Evolutionary conservation across 805 yeast genomes (phyloP), one percentile per base, ranked within the genome.

Genomic region (Sugiyamaella mastotermitis): DNA sequence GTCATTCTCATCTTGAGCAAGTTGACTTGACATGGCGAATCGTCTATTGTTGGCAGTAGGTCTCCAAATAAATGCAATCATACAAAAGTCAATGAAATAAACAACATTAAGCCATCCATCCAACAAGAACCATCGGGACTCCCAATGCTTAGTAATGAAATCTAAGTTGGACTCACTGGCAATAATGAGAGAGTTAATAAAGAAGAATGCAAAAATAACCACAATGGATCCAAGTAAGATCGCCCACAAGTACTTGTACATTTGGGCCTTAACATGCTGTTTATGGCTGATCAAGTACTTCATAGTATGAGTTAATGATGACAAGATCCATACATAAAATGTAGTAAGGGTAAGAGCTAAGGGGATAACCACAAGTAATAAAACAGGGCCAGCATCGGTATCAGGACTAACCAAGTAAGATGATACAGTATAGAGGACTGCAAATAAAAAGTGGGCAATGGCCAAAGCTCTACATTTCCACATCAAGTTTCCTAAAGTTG

Each of bases 71-170:
- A 87, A 76, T 4, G 95, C 84, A 47, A 92, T 71, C 7, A 87
- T 75, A 52, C 81, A 73, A 58, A 92, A 88, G 26, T 88, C 88
- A 33, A 80, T 62, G 55, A 83, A 85, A 64, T 86, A 92, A 10
- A 87, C 80, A 34, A 86, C 72, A 34, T 94, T 80, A 27, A 96
- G 95, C 96, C 97, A 88, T 66, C 94, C 94, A 51, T 90, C 96
- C 31, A 81, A 72, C 38, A 86, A 62, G 53, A 92, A 86, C 67
- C 85, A 88, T 54, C 94, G 76, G 31, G 85, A 75, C 62, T 88
- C 84, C 98, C 98, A 92, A 57, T 84, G 81, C 49, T 76, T 76
- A 54, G 88, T 95, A 42, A 90, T 72, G 57, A 84, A 72, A 43
- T 85, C 83, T 10, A 81, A 72, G 4, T 82, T 68, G 18, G 86